A percentile compares a stretch with the other conserved stretches of the same genome.
Conservation (phyloP, 495 filamentous ascomycete genomes). For the Durotheca rogersii region DNA sequence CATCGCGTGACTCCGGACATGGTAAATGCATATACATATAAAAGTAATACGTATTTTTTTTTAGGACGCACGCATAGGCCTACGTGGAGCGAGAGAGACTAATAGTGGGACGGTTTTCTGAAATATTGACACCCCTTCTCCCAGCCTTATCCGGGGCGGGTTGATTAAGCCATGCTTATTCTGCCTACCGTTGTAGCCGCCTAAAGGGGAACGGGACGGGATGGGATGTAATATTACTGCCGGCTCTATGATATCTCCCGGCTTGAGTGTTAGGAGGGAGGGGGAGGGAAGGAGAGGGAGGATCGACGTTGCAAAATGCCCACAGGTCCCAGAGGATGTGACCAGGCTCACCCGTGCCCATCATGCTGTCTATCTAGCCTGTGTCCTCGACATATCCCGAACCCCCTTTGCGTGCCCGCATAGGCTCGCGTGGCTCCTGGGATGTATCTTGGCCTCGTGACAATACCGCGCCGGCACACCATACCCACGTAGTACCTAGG, state of each 20-base stretch:
- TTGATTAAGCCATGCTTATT: no score
- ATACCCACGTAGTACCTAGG: background rate
- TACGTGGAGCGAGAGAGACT: no score
- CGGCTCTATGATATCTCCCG: constrained; percentile 5
- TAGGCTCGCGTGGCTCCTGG: background rate
- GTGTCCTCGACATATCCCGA: background rate
- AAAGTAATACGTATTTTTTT: no score
- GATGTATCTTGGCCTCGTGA: no score
- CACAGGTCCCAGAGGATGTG: constrained; percentile 1
- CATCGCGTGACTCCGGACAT: no score
- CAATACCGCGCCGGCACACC: background rate
- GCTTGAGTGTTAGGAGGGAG: constrained; percentile 1
- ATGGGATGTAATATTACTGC: background rate
- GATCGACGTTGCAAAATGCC: constrained; percentile 24
- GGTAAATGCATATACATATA: background rate
- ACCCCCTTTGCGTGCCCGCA: background rate
- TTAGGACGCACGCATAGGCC: no score
- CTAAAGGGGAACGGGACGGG: background rate
- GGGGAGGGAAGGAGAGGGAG: background rate
- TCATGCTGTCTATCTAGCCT: no score
- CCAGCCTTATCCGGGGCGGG: no score
- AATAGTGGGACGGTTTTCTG: no score
- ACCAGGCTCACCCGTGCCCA: no score
- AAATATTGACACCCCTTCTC: no score
- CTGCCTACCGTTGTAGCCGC: background rate